Base-by-base conservation (phyloP, 306 rosid species). In the Sindora glabra region DNA sequence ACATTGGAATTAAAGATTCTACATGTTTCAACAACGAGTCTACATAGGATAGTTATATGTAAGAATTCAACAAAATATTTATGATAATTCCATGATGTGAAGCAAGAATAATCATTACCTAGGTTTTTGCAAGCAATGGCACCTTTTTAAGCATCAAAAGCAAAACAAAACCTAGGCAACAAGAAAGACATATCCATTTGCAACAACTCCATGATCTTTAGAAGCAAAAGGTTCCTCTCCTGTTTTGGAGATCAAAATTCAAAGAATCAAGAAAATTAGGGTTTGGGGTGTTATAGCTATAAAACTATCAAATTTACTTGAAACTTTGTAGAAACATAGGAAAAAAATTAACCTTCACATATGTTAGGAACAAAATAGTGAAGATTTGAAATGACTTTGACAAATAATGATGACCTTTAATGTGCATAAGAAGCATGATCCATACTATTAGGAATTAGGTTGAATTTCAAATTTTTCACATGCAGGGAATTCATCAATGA, bases 21-120 rank as follows among this genome's bases (percentile, higher is more conserved):
- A 90, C 95, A 62, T 86, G 90, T 53, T 77, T 86, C 72, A 82
- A 59, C 80, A 86, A 73, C 12, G 90, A 83, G 68, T 87, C 95
- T 86, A 62, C 79, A 80, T 39, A n/a, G n/a, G n/a, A n/a, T n/a
- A n/a, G n/a, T n/a, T n/a, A n/a, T n/a, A n/a, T n/a, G n/a, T n/a
- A n/a, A 72, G 67, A 65, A 68, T 58, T 58, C 24, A 40, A 59
- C 19, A 47, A 51, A 8, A 42, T 38, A 44, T 26, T 59, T 37
- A 45, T 18, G 11, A 34, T 47, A 41, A 18, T 9, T 52, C 34
- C 11, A 33, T 26, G 8, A 50, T 10, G 10, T 49, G 25, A 40
- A 56, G n/a, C 39, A 13, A 55, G 53, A 36, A 38, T 36, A 53
- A 59, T 69, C 32, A 42, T 77, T 80, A 86, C 95, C 76, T 36